Conservation (phyloP, 2,329 filamentous ascomycete genomes). For the Lachnellula willkommii region DNA sequence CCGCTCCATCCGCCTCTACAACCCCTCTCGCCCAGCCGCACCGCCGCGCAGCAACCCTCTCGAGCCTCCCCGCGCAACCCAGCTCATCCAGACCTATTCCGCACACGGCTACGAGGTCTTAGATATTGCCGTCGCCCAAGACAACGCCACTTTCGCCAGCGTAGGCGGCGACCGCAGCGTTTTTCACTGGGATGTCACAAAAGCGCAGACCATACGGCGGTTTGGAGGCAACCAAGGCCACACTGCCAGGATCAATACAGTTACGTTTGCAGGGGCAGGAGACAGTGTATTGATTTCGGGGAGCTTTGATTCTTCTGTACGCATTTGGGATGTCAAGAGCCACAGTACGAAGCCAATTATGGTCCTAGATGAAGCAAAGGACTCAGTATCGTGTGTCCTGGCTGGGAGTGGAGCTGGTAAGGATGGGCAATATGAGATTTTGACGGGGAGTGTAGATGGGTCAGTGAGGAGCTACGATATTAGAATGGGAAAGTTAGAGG, state of each 20-base stretch:
- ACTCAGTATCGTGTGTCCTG: constrained; percentile 49
- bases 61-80: constrained; percentile 34
- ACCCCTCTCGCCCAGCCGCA: constrained; percentile 53
- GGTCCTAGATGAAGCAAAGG: constrained; percentile 65
- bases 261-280: constrained; percentile 70
- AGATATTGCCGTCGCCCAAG: constrained; percentile 64
- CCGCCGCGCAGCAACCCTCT: constrained; percentile 35
- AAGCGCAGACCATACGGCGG: constrained; percentile 69
- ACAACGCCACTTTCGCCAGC: constrained; percentile 84
- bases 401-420: constrained; percentile 11
- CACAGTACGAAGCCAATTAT: constrained; percentile 60
- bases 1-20: constrained; percentile 80
- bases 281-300: constrained; percentile 69
- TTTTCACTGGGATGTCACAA: constrained; percentile 91
- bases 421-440: constrained; percentile 48
- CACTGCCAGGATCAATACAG: constrained; percentile 62
- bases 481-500: constrained; percentile 63
- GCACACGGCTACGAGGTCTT: constrained; percentile 92
- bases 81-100: constrained; percentile 79
- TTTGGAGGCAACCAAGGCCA: constrained; percentile 53
- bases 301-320: constrained; percentile 70
- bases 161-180: constrained; percentile 84
- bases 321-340: constrained; percentile 66
- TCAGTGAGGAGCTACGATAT: constrained; percentile 77
- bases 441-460: constrained; percentile 79